phyloP scores from a whole-genome alignment of 352 stramenopile genomes.

The Globisporangium orthogonon region DNA sequence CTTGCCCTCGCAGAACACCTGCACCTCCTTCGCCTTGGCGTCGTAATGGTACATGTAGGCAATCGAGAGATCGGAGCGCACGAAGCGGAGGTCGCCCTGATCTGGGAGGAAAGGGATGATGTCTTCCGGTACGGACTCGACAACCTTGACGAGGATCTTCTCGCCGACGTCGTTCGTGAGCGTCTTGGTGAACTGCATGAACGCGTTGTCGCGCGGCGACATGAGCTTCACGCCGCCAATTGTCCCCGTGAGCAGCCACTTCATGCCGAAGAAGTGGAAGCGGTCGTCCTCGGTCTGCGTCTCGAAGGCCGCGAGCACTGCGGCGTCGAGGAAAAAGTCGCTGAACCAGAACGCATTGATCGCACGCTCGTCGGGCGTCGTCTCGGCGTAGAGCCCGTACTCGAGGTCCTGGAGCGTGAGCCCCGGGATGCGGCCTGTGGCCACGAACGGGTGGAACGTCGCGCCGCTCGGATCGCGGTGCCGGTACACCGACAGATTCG shows the following conservation, averaged over 20 bases:
- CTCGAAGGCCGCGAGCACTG: conserved; percentile 55
- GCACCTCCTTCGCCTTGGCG: conserved; percentile 37
- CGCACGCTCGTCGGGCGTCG: conserved; percentile 59
- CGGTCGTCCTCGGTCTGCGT: conserved; percentile 48
- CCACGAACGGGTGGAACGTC: conserved; percentile 37
- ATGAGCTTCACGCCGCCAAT: conserved; percentile 39
- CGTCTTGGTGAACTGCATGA: conserved; percentile 54
- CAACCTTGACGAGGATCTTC: conserved; percentile 55
- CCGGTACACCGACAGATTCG: conserved; percentile 41
- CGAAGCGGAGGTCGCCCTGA: conserved; percentile 35
- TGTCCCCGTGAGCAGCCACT: conserved; percentile 57
- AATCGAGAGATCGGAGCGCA: conserved; percentile 48
- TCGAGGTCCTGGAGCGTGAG: conserved; percentile 58
- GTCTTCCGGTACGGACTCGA: conserved; percentile 49
- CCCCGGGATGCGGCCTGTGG: conserved; percentile 44
- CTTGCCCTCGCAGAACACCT: conserved; percentile 60
- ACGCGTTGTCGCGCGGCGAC: conserved; percentile 50
- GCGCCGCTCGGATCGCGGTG: conserved; percentile 8
- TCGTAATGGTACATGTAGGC: conserved; percentile 64
- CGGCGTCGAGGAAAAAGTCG: conserved; percentile 65
- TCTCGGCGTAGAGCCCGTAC: conserved; percentile 67
- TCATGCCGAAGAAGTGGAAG: conserved; percentile 75
- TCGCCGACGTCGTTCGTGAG: conserved; percentile 30
- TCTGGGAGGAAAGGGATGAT: conserved; percentile 23
- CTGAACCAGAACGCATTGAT: conserved; percentile 47